Evolutionary conservation across 768 basidiomycete species (phyloP).

Genomic region (Calocybe gangraenosa): DNA sequence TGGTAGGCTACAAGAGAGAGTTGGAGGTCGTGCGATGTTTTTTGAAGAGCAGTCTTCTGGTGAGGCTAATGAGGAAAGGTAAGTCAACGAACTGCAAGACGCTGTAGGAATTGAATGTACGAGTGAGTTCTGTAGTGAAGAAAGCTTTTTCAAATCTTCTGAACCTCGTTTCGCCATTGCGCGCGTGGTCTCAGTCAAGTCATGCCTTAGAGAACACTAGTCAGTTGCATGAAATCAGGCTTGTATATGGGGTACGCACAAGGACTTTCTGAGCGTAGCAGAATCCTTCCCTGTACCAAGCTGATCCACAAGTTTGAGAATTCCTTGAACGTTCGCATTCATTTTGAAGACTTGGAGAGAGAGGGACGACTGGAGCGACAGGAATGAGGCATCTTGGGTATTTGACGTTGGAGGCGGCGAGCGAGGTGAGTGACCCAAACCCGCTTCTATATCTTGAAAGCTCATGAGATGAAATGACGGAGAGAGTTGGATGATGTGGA

Average conservation of each 20-base stretch:
- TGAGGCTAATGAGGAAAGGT: constrained; percentile 48
- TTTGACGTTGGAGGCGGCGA: constrained; percentile 31
- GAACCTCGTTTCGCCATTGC: constrained; percentile 94
- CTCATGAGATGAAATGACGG: constrained; percentile 33
- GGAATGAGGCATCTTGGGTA: constrained; percentile 72
- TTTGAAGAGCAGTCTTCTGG: constrained; percentile 81
- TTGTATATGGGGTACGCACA: constrained; percentile 55
- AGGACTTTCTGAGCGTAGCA: constrained; percentile 68
- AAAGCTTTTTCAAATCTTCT: constrained; percentile 88
- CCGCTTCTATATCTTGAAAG: constrained; percentile 55
- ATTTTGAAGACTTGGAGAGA: constrained; percentile 98
- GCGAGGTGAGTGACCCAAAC: constrained; percentile 32
- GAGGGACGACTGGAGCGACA: constrained; percentile 70
- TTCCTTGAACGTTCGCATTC: constrained; percentile 94
- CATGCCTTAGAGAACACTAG: constrained; percentile 54
- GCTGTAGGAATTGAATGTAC: no score
- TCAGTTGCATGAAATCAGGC: not conserved
- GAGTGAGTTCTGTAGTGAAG: constrained; percentile 56
- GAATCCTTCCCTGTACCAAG: constrained; percentile 85
- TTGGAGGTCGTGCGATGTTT: constrained; percentile 91
- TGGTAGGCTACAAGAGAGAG: constrained; percentile 90
- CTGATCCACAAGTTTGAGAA: constrained; percentile 94
- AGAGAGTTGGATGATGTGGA: no score
- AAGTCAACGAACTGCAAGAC: no score
- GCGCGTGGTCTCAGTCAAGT: constrained; percentile 90